Evolutionary conservation across 305 asterid species (phyloP).

Genomic region (Striga hermonthica): DNA sequence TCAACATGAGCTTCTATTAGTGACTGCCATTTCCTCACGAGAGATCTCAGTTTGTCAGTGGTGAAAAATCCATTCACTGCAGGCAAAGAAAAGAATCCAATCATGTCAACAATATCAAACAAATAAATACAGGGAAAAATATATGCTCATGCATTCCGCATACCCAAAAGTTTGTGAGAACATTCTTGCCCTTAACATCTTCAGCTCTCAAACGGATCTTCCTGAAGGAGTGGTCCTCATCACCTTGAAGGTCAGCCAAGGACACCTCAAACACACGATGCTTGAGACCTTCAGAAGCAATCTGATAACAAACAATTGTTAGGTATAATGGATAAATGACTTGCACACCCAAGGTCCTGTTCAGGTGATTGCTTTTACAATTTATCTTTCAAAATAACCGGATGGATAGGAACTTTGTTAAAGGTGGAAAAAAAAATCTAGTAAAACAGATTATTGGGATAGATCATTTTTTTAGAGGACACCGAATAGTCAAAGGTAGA

Average conservation of each 20-base stretch:
- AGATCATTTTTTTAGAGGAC: too few species aligned
- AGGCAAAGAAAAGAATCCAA: background rate
- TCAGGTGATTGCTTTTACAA: too few species aligned
- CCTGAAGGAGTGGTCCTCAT: constrained; percentile 62
- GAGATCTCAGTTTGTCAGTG: constrained; percentile 77
- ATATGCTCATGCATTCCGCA: background rate
- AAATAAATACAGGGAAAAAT: background rate
- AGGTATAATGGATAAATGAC: background rate
- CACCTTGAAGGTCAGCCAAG: constrained; percentile 63
- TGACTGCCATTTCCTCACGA: constrained; percentile 77
- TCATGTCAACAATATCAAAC: background rate
- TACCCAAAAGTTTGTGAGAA: constrained; percentile 69
- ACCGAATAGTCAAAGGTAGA: too few species aligned
- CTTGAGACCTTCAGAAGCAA: constrained; percentile 69
- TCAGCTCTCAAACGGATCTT: constrained; percentile 65
- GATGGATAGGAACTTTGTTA: too few species aligned
- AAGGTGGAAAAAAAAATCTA: too few species aligned
- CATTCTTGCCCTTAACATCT: constrained; percentile 67
- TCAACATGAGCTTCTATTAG: constrained; percentile 84
- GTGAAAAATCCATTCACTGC: constrained; percentile 88
- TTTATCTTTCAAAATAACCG: too few species aligned
- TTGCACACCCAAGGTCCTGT: too few species aligned
- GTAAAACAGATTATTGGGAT: too few species aligned
- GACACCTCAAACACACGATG: constrained; percentile 65
- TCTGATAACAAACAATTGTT: constrained; percentile 33